These are phyloP conservation scores for Eucalyptus erythrocorys DNA, from an alignment of 345 rosid genomes.

Conservation along the genomic window DNA sequence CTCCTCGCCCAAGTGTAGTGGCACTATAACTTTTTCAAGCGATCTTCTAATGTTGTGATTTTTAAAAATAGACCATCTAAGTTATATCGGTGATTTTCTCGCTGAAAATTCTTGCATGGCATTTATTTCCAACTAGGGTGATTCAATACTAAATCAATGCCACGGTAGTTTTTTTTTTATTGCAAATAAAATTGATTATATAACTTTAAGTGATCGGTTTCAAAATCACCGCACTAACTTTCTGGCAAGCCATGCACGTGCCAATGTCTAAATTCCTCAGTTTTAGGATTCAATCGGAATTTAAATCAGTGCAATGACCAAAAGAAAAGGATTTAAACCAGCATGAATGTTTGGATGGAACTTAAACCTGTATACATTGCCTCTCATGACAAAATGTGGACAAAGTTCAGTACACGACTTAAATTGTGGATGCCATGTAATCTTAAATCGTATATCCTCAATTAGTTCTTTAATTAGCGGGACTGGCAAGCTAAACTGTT, in stretches of 20 bases:
- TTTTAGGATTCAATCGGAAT: too few relatives aligned
- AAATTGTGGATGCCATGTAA: background rate
- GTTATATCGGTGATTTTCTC: too few relatives aligned
- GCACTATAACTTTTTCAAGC: background rate
- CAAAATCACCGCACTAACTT: too few relatives aligned
- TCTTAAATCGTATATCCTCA: background rate
- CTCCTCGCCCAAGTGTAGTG: background rate
- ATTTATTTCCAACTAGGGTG: background rate
- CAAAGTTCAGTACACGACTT: background rate
- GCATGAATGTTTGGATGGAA: background rate
- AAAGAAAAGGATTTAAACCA: background rate
- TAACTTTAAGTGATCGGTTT: background rate
- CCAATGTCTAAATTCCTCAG: too few relatives aligned
- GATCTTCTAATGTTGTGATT: too few relatives aligned
- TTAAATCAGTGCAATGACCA: background rate
- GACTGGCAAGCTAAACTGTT: too few relatives aligned
- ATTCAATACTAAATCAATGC: background rate
- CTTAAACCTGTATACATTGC: background rate
- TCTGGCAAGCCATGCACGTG: too few relatives aligned
- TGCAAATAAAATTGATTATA: background rate
- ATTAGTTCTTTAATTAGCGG: too few relatives aligned
- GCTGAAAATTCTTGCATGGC: too few relatives aligned
- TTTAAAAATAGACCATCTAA: too few relatives aligned
- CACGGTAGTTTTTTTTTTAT: background rate
- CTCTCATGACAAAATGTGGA: background rate